Evolutionary conservation across 2,329 filamentous ascomycete species (phyloP).

Genomic region (Alternaria sp.): DNA sequence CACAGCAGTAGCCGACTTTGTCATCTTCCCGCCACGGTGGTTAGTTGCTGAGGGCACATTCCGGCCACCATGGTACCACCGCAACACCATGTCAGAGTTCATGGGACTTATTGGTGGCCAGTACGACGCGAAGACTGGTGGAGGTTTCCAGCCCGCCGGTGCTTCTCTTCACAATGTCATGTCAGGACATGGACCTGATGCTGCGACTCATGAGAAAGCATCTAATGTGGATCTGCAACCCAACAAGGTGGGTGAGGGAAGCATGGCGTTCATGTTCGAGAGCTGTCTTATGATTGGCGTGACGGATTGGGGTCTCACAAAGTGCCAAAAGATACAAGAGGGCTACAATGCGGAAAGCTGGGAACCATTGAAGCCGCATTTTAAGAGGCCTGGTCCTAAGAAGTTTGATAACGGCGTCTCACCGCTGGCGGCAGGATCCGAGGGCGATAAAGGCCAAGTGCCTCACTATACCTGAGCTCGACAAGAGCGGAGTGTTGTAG

Average conservation of each 20-base stretch:
- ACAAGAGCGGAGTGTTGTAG: constrained; percentile 10
- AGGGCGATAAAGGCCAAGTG: constrained; percentile 35
- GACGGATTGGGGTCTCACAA: constrained; percentile 75
- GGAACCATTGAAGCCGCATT: constrained; percentile 63
- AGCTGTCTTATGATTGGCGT: constrained; percentile 74
- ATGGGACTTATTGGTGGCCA: constrained; percentile 71
- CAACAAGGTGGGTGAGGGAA: constrained; percentile 68
- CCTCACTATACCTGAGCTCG: constrained; percentile 34
- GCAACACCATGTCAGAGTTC: constrained; percentile 74
- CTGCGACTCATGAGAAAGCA: constrained; percentile 65
- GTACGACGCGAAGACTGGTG: constrained; percentile 67
- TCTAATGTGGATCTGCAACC: constrained; percentile 64
- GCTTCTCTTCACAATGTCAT: constrained; percentile 76
- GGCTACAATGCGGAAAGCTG: constrained; percentile 85
- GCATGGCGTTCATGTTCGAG: constrained; percentile 75
- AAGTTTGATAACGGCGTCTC: constrained; percentile 39
- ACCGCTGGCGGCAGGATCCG: constrained; percentile 21
- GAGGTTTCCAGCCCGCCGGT: constrained; percentile 69
- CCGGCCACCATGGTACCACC: constrained; percentile 76
- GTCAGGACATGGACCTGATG: constrained; percentile 74
- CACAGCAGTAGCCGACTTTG: constrained; percentile 71
- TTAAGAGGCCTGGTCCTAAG: constrained; percentile 42
- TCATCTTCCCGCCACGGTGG: constrained; percentile 77
- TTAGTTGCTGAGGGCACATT: constrained; percentile 74
- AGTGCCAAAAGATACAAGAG: constrained; percentile 74